phyloP scores from a whole-genome alignment of 805 yeast species.

The Yarrowia yakushimensis region DNA sequence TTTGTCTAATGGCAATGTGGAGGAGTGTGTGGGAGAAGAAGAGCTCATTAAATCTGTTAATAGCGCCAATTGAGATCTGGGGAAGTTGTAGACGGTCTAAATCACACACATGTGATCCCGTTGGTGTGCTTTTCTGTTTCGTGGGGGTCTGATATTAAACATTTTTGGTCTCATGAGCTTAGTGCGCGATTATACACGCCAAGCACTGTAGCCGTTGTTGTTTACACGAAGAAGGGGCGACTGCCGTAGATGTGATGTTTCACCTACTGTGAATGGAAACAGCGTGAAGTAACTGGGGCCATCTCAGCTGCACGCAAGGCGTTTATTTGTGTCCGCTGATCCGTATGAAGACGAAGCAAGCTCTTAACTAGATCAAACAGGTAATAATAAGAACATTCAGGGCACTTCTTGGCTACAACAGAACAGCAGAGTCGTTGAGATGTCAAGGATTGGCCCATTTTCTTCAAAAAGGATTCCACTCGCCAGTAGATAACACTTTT shows the following conservation, averaged over 20 bases:
- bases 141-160: not conserved
- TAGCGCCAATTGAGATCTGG: no score
- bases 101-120: no score
- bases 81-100: no score
- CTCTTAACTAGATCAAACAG: no score
- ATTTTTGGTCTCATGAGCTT: slow-evolving; percentile 4
- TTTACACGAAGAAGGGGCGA: no score
- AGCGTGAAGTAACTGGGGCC: not conserved
- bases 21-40: not conserved
- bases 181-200: slow-evolving; percentile 22
- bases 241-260: no score
- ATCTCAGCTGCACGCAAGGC: not conserved
- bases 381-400: no score
- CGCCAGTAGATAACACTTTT: not conserved
- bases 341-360: no score
- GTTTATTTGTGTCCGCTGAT: not conserved
- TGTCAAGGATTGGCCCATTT: not conserved
- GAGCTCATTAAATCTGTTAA: not conserved
- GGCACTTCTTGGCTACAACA: not conserved
- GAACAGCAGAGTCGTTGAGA: not conserved
- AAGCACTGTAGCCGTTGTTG: not conserved
- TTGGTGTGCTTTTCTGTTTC: not conserved
- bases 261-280: not conserved
- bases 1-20: no score
- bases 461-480: not conserved